These are phyloP conservation scores for Penicillium sp. DNA, from an alignment of 2,329 filamentous ascomycete species.

Conservation along the genomic window DNA sequence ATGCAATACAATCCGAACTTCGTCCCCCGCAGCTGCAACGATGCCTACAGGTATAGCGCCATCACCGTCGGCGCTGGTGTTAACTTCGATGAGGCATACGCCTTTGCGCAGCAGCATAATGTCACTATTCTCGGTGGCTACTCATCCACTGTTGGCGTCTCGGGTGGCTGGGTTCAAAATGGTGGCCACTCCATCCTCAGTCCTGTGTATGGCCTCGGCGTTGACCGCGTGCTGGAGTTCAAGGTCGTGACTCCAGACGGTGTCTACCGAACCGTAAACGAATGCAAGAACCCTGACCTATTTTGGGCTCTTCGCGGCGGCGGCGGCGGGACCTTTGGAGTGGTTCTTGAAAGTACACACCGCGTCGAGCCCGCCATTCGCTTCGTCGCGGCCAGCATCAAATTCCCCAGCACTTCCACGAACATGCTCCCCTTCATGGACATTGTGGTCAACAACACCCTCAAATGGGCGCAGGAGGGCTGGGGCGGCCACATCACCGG, in stretches of 20 bases:
- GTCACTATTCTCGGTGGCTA: neutral
- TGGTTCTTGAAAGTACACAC: neutral
- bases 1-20: slow-evolving; percentile 7
- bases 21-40: neutral
- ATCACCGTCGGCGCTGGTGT: neutral
- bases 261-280: neutral
- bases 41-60: neutral
- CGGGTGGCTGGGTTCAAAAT: neutral
- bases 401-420: neutral
- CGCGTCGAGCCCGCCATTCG: neutral
- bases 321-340: neutral
- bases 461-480: neutral
- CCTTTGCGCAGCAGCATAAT: neutral
- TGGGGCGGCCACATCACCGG: neutral
- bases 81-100: neutral
- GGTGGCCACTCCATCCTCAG: neutral
- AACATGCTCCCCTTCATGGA: neutral
- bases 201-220: neutral
- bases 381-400: neutral
- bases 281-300: neutral
- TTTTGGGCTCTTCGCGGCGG: neutral
- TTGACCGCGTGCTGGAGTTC: neutral
- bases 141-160: neutral
- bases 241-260: neutral
- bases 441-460: neutral